Base-by-base conservation (phyloP, 2,329 filamentous ascomycete genomes). In the Aspergillus neotritici region DNA sequence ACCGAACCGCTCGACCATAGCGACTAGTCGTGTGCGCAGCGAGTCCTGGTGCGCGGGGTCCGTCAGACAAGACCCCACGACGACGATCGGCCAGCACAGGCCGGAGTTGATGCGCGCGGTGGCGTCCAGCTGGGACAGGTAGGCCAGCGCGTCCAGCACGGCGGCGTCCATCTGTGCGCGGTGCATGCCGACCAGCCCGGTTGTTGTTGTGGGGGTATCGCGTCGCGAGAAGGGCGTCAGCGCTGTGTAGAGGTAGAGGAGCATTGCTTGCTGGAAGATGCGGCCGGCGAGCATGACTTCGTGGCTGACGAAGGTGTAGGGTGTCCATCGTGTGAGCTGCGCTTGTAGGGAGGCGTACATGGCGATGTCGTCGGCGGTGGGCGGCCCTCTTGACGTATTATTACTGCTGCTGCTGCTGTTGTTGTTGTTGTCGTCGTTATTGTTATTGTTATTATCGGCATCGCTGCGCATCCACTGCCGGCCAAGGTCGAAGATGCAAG, bases 201-300 rank as follows among this genome's bases (percentile, higher is more conserved):
- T 25, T 25, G 21, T 2, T 25, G 21, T 9, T n/a, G n/a, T n/a
- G n/a, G 21, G 21, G 21, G 21, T 25, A 8, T 58, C 21, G 1
- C 52, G 25, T n/a, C 58, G 52, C 30, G 51, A 50, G 29, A 60
- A 62, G 0, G 52, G 52, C 4, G 52, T 49, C 1, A 62, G 21
- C 2, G 56, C 52, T 0, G 54, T 54, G 31, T 69, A 64, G 3
- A 74, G 62, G 33, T 74, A 74, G 1, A 74, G 53, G 0, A 73
- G 51, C 25, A 70, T 63, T 0, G 69, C 70, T 40, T 73, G 68
- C 44, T 73, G 71, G 47, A 70, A 74, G 4, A 74, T 64, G 3
- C 64, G 48, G 0, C 69, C 71, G 0, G 69, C 69, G 0, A 72
- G 53, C 7, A 64, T 63, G 2, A 69, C 65, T 41, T 71, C 65